Conservation (phyloP, 257 asterid genomes). For the Nicotiana tabacum region DNA sequence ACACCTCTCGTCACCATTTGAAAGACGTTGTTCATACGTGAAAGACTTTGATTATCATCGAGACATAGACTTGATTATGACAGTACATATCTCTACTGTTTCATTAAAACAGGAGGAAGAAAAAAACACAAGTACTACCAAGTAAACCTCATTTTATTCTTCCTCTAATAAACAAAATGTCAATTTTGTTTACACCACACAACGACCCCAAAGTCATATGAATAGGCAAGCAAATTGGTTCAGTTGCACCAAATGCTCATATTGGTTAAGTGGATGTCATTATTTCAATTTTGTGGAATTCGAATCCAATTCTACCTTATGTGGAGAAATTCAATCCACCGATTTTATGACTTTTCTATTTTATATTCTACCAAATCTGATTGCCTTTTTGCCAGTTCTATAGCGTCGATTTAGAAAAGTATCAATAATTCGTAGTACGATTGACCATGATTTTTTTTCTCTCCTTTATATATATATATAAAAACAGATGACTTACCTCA, state of each 20-base stretch:
- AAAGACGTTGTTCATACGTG: no score
- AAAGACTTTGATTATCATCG: no score
- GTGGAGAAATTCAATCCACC: conserved; percentile 4
- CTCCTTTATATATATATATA: no score
- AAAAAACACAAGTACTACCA: not conserved
- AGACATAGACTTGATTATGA: not conserved
- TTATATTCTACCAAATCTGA: not conserved
- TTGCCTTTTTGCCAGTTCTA: not conserved
- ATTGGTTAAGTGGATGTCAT: not conserved
- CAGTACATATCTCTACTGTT: no score
- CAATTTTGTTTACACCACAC: not conserved
- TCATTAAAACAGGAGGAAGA: no score
- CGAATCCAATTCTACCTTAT: conserved; percentile 9
- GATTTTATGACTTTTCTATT: not conserved
- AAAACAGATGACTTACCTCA: no score
- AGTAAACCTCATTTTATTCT: not conserved
- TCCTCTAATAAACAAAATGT: not conserved
- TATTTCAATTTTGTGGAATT: conserved; percentile 1
- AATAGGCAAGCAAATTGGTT: not conserved
- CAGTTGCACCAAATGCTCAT: conserved; percentile 4
- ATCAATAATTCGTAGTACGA: no score
- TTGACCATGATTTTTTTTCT: no score
- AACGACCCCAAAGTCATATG: not conserved
- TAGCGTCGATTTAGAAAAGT: not conserved
- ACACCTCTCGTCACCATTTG: no score